phyloP scores from a whole-genome alignment of 2,329 filamentous ascomycete species.

The Alternaria angustiovoidea region DNA sequence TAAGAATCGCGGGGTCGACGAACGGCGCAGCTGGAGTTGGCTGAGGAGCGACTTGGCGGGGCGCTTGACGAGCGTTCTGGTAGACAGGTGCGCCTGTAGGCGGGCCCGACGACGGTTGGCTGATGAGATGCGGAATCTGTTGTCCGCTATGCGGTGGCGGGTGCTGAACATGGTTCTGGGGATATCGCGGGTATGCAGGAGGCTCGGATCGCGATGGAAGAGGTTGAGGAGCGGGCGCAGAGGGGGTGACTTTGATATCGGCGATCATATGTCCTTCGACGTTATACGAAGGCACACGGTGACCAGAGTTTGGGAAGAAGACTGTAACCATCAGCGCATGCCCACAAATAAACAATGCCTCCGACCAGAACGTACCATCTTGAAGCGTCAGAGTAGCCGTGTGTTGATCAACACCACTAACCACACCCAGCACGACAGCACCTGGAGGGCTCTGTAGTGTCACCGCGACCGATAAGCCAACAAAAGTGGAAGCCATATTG shows the following conservation, averaged over 20 bases:
- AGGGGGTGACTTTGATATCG: conserved; percentile 63
- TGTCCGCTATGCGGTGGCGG: conserved; percentile 10
- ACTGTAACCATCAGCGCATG: conserved; percentile 47
- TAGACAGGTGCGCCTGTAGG: conserved; percentile 8
- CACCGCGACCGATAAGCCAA: conserved; percentile 78
- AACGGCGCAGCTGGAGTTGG: conserved; percentile 57
- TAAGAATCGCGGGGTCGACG: conserved; percentile 84
- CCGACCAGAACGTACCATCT: conserved; percentile 64
- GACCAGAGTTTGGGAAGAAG: conserved; percentile 63
- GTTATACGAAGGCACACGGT: conserved; percentile 61
- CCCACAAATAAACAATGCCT: not conserved
- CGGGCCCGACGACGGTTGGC: conserved; percentile 20
- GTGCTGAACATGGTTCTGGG: conserved; percentile 23
- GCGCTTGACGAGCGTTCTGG: conserved; percentile 6
- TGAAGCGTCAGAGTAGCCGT: conserved; percentile 69
- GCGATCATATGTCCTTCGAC: conserved; percentile 66
- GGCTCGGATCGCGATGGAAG: conserved; percentile 26
- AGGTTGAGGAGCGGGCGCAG: conserved; percentile 31
- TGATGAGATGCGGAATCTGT: conserved; percentile 22
- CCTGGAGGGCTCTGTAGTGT: conserved; percentile 72
- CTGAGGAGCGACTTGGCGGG: conserved; percentile 31
- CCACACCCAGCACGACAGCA: conserved; percentile 72
- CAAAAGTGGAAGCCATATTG: conserved; percentile 71
- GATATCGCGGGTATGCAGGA: conserved; percentile 32
- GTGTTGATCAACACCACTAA: conserved; percentile 73